Conservation (phyloP, 176 grass and related monocot species). For the Puya raimondii region DNA sequence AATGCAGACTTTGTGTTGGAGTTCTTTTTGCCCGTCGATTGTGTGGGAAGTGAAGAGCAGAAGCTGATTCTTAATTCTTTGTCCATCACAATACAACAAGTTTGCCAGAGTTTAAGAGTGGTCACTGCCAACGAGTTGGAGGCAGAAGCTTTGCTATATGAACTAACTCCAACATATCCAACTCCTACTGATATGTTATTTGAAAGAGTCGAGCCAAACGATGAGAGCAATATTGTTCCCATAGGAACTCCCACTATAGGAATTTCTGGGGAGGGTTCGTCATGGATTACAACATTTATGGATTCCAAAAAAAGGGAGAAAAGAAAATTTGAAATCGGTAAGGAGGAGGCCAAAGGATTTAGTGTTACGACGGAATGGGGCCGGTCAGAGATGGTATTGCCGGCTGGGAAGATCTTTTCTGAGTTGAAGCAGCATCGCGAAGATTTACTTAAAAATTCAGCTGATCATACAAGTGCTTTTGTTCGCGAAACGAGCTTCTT, state of each 20-base stretch:
- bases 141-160: conserved; percentile 27
- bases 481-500: conserved; percentile 31
- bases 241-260: neutral
- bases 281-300: conserved; percentile 44
- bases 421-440: conserved; percentile 37
- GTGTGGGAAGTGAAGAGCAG: conserved; percentile 41
- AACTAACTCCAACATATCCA: conserved; percentile 3
- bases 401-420: conserved; percentile 35
- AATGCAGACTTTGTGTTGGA: conserved; percentile 73
- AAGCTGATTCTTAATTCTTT: conserved; percentile 61
- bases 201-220: conserved; percentile 13
- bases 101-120: conserved; percentile 44
- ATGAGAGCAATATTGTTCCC: neutral
- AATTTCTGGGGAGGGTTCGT: conserved; percentile 33
- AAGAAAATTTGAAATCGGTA: conserved; percentile 28
- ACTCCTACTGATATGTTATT: conserved; percentile 6
- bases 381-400: conserved; percentile 20
- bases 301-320: conserved; percentile 33
- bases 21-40: conserved; percentile 74
- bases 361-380: conserved; percentile 48
- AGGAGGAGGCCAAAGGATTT: conserved; percentile 58
- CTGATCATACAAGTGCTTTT: conserved; percentile 12
- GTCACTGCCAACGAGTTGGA: conserved; percentile 54
- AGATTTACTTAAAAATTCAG: conserved; percentile 29
- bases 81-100: conserved; percentile 59